These are phyloP conservation scores for Achlya hypogyna DNA, from an alignment of 352 stramenopile genomes.

Conservation along the genomic window DNA sequence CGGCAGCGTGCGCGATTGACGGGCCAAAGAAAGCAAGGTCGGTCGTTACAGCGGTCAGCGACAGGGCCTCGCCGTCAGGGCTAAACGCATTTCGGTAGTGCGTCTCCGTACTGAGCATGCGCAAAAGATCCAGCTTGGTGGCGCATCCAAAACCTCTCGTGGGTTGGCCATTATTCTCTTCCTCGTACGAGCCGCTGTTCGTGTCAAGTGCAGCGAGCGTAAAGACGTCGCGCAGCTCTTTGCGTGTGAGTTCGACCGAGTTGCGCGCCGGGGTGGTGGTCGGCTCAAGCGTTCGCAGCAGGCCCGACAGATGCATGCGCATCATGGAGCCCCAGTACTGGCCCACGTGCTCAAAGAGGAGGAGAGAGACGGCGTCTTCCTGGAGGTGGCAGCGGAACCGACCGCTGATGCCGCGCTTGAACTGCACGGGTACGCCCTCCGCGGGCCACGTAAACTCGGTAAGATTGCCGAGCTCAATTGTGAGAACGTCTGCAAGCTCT, in stretches of 20 bases:
- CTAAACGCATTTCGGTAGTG: constrained; percentile 23
- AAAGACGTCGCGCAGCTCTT: constrained; percentile 2
- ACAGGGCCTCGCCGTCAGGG: not conserved
- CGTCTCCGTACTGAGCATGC: constrained; percentile 32
- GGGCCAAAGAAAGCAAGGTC: constrained; percentile 44
- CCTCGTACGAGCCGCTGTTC: not conserved
- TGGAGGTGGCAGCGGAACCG: constrained; percentile 35
- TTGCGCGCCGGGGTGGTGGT: not conserved
- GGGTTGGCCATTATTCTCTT: not conserved
- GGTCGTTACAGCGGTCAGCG: constrained; percentile 32
- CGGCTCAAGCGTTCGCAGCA: constrained; percentile 25
- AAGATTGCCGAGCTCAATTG: constrained; percentile 39
- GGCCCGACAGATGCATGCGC: constrained; percentile 21
- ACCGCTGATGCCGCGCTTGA: constrained; percentile 38
- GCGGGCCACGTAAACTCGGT: constrained; percentile 31
- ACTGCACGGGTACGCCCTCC: constrained; percentile 28
- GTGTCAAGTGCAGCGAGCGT: constrained; percentile 2
- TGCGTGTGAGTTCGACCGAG: not conserved
- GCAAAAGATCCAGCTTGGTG: not conserved
- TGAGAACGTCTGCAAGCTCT: constrained; percentile 38
- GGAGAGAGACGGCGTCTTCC: constrained; percentile 35
- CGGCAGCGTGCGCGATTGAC: constrained; percentile 33
- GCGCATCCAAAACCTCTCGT: not conserved
- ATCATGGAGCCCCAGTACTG: constrained; percentile 28
- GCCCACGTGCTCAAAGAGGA: constrained; percentile 41